Percentiles rank a stretch among this genome's conserved stretches.
Conservation (phyloP, 768 basidiomycete genomes). For the Suillus fuscotomentosus region DNA sequence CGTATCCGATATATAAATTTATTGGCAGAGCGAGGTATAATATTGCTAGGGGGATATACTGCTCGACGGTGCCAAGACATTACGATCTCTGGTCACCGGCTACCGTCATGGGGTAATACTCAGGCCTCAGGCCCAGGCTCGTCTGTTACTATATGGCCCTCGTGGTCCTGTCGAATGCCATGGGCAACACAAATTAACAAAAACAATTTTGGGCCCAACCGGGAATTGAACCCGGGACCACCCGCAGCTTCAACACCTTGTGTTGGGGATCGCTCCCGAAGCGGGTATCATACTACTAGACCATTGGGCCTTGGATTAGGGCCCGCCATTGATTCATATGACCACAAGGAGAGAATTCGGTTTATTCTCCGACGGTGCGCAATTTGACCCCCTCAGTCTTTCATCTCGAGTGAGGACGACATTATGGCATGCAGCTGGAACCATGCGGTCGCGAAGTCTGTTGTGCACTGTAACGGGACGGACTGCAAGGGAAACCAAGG, state of each 20-base stretch:
- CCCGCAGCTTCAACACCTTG: slow-evolving; percentile 35
- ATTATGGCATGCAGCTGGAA: background rate
- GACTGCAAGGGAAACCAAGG: no score
- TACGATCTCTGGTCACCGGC: background rate
- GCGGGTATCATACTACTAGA: slow-evolving; percentile 56
- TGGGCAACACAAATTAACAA: background rate
- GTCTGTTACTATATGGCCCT: background rate
- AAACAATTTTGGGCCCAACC: slow-evolving; percentile 38
- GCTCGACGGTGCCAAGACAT: background rate
- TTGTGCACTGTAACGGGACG: no score
- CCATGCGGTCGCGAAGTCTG: background rate
- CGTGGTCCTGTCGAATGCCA: background rate
- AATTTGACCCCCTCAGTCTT: background rate
- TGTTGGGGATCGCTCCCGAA: slow-evolving; percentile 36
- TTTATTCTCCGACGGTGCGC: background rate
- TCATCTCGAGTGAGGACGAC: background rate
- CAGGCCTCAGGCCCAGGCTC: background rate
- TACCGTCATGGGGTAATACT: background rate
- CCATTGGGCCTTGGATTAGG: slow-evolving; percentile 38
- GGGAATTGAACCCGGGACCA: slow-evolving; percentile 63
- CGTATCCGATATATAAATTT: no score
- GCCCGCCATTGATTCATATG: background rate
- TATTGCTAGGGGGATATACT: background rate
- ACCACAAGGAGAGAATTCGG: background rate
- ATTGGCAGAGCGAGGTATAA: background rate